Evolutionary conservation across 164 flowering plant genomes (phyloP), one percentile per base, ranked within the genome.

Genomic region (Vitis rotundifolia): DNA sequence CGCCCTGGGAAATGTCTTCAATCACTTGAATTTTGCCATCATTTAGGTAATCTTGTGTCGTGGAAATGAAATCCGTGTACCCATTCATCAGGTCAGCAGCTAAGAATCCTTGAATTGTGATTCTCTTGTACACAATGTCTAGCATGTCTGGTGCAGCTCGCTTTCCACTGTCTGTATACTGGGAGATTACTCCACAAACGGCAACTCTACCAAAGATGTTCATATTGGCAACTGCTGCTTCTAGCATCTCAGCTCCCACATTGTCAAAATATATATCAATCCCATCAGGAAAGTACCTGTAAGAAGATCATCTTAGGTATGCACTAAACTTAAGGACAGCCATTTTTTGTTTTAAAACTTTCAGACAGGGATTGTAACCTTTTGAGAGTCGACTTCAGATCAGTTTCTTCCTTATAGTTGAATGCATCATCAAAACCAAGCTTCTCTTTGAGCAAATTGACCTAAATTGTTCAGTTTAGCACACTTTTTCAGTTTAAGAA

Each of bases 361-460:
- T 58, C 61, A 0, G 15, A 16, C 4, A 58, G 22, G 1, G 28
- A 31, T 49, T 16, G 57, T 29, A 29, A 87, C 97, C 87, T 87
- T 73, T 85, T 79, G 19, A 92, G 83, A 44, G 93, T 61, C 12
- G 88, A 70, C 11, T 83, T 85, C 4, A 89, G 74, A 80, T 92
- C 90, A 29, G 84, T 53, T 76, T 86, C 95, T 63, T 89, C 90
- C 74, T 85, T 92, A 77, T 92, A 92, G 74, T 92, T 92, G 84
- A 92, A 90, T 29, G 92, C 95, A 51, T 86, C 97, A 73, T 92
- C 93, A 70, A 88, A 92, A 49, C 95, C 95, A 60, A 90, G 87
- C 78, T 86, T 79, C 8, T 82, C 81, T 68, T 84, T 90, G 0
- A 92, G 86, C 74, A 90, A 9, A 49, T 79, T 77, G n/a, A 89